Evolutionary conservation across 768 basidiomycete species (phyloP), one percentile per base, ranked within the genome.

Genomic region (Pleurotus eryngii): DNA sequence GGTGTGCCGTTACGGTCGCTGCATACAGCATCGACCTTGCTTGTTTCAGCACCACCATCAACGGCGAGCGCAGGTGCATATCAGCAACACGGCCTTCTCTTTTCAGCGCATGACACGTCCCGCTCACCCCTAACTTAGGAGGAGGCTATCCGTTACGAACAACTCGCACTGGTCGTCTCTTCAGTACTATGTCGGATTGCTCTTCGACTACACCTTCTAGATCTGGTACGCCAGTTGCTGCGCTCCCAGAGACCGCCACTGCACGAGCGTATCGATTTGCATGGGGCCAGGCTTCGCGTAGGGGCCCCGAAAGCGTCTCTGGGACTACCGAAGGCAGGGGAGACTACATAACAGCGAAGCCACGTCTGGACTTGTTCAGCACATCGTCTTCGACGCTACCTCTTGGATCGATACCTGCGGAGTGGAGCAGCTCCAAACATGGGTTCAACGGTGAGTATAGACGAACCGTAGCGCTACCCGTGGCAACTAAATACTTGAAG

Each of bases 371-470:
- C 47, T 72, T 78, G 57, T 78, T 82, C 57, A 80, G 80, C 61
- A 69, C 77, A 15, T 85, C 85, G 7, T 66, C 80, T 2, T 63
- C 77, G 7, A 75, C 73, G 53, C 77, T 85, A 27, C 74, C 77
- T 1, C 68, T 76, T 22, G 77, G 76, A 42, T 70, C 80, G 8
- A 69, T 86, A 37, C 83, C 86, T 0, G 67, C 76, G 22, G 83
- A 87, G 67, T 93, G 90, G 90, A 90, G 87, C 64, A 90, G 89
- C 67, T 76, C 87, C 14, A 84, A 81, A 46, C 87, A 92, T 63
- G 94, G 94, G 6, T 95, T 96, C 74, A 90, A 96, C 68, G 93
- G 93, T 91, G 68, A 57, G 83, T 71, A 26, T 50, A 15, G 49
- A 49, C 8, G 24, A 22, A 42, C 40, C 46, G 35, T 20, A 51